Evolutionary conservation across 768 basidiomycete species (phyloP), one percentile per base, ranked within the genome.

Genomic region (Russula olivacea): DNA sequence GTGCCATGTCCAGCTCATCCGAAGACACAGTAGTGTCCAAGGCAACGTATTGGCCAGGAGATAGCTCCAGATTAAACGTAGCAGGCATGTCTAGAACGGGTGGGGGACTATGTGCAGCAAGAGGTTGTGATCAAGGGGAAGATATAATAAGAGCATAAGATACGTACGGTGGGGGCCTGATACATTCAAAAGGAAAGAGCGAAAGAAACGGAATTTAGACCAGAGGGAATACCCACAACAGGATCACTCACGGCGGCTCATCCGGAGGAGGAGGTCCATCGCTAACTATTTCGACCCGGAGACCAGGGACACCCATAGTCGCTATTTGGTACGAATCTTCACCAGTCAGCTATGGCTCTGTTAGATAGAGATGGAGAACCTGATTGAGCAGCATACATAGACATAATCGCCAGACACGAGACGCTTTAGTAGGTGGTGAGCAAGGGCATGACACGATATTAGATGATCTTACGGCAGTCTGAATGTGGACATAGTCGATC

Each of bases 321-420:
- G 91, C 90, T 65, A 93, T 92, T 77, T 92, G 89, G 72, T 85
- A 93, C 8, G 91, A 92, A 69, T 92, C 91, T 71, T 93, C 90
- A 56, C 87, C 82, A 15, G 88, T 89, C 61, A 93, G 77, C 90
- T 92, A 58, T 23, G 25, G 55, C 40, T 55, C 41, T 19, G 23
- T 62, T 66, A 58, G 68, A 28, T 11, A 34, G 48, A 55, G 28
- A 60, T 56, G 60, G 47, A 34, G n/a, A 67, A 64, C 59, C 48
- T 38, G 51, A 55, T 53, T 50, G 32, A 55, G 65, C 15, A 38
- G 75, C 84, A 55, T 72, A 90, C 91, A 74, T 90, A 93, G 69
- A 93, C 89, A 71, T 88, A 92, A 21, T 88, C 87, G 14, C 90
- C 88, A 55, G 90, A 80, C 12, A 93, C 88, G 63, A 91, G 75